Percentiles rank a stretch among this genome's conserved stretches.
Evolutionary conservation across 2,329 filamentous ascomycete genomes (phyloP).

Genomic region (Talaromyces albobiverticillius): DNA sequence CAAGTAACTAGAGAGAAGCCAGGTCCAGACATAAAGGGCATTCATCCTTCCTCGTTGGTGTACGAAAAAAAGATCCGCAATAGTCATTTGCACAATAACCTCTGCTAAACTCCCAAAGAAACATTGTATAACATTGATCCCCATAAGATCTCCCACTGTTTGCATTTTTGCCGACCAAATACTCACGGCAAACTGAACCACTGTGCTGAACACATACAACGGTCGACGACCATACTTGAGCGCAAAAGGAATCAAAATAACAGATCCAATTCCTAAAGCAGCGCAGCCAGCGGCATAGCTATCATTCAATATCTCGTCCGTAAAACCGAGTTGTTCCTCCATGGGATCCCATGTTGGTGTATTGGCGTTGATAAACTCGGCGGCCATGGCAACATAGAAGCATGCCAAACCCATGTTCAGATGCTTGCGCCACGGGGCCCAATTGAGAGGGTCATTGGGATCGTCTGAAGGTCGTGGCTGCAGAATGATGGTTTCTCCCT

Average conservation of each 20-base stretch:
- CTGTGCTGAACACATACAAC: constrained; percentile 44
- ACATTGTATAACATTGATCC: constrained; percentile 44
- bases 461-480: constrained; percentile 3
- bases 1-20: constrained; percentile 25
- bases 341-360: constrained; percentile 44
- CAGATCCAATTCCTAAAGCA: constrained; percentile 39
- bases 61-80: constrained; percentile 50
- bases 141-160: constrained; percentile 44
- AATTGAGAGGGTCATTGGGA: constrained; percentile 6
- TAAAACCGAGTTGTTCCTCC: constrained; percentile 44
- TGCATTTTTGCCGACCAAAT: constrained; percentile 47
- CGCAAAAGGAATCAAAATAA: constrained; percentile 47
- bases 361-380: constrained; percentile 34
- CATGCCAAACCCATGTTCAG: neutral
- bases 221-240: constrained; percentile 48
- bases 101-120: constrained; percentile 45
- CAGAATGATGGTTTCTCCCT: neutral
- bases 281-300: constrained; percentile 46
- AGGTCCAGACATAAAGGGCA: constrained; percentile 41
- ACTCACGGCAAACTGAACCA: constrained; percentile 34
- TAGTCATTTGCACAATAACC: constrained; percentile 47
- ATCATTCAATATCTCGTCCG: constrained; percentile 42
- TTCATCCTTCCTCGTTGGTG: constrained; percentile 51
- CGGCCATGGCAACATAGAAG: neutral
- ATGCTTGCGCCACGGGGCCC: neutral